These are phyloP conservation scores for Eucalyptus sideroxylon DNA, from an alignment of 345 rosid genomes.

Conservation along the genomic window DNA sequence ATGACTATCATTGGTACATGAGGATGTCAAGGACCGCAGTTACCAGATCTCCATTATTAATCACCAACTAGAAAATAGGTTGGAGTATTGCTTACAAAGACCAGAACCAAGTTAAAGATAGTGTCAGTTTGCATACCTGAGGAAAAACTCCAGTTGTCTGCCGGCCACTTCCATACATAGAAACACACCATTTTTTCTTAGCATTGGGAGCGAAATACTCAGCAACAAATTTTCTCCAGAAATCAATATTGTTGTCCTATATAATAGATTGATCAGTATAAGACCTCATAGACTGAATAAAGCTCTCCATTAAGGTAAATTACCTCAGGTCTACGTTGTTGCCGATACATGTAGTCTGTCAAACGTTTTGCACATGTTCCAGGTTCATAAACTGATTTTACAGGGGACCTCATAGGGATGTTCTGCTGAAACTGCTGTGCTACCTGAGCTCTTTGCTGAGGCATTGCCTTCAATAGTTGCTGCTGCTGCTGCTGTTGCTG, in stretches of 20 bases:
- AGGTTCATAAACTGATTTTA: constrained; percentile 10
- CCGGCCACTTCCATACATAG: constrained; percentile 9
- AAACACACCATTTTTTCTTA: constrained; percentile 30
- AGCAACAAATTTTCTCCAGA: constrained; percentile 31
- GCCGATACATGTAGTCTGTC: constrained; percentile 9
- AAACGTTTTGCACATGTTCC: constrained; percentile 18
- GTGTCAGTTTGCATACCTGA: neutral
- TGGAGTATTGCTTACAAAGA: neutral
- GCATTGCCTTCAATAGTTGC: constrained; percentile 75
- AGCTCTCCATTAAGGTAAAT: neutral
- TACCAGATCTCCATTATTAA: neutral
- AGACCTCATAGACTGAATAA: neutral
- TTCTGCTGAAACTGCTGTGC: constrained; percentile 46
- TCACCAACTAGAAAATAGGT: neutral
- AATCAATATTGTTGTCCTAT: constrained; percentile 26
- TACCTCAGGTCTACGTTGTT: constrained; percentile 16
- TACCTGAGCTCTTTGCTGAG: constrained; percentile 75
- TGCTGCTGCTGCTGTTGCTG: constrained; percentile 51
- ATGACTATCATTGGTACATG: neutral
- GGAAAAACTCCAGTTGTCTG: constrained; percentile 13
- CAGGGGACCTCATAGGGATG: constrained; percentile 4
- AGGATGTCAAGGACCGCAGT: neutral
- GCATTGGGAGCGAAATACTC: constrained; percentile 23
- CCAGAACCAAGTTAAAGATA: neutral
- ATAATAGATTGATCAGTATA: neutral